Conservation (phyloP, 345 rosid species). For the Bruguiera parviflora region DNA sequence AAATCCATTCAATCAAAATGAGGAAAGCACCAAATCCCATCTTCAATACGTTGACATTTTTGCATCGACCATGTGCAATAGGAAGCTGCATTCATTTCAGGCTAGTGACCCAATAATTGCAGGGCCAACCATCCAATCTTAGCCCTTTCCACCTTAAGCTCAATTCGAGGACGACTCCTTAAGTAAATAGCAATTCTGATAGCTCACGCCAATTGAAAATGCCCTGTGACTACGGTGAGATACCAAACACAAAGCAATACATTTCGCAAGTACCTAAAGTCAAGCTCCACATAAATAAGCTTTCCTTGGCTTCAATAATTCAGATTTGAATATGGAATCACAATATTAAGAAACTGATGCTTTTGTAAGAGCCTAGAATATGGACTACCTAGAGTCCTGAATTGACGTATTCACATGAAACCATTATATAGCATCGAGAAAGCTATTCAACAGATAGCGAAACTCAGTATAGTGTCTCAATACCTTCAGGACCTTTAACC, state of each 20-base stretch:
- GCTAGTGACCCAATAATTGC: neutral
- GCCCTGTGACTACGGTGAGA: neutral
- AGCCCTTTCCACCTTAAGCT: neutral
- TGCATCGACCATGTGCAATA: conserved; percentile 1
- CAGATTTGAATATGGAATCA: conserved; percentile 32
- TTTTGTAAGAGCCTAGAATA: conserved; percentile 23
- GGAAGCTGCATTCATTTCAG: neutral
- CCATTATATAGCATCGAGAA: conserved; percentile 13
- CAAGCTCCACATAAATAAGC: conserved; percentile 28
- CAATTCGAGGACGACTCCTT: neutral
- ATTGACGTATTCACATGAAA: conserved; percentile 40
- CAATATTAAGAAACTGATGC: conserved; percentile 24
- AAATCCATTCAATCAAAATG: too few species aligned
- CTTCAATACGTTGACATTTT: neutral
- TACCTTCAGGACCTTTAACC: conserved; percentile 21
- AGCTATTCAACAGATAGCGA: conserved; percentile 20
- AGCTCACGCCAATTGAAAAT: neutral
- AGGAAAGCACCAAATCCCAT: too few species aligned
- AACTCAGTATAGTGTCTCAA: conserved; percentile 3
- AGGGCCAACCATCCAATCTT: neutral
- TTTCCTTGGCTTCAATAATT: conserved; percentile 30
- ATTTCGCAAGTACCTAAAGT: conserved; percentile 9
- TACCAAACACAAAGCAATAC: conserved; percentile 3
- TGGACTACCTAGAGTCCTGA: conserved; percentile 22
- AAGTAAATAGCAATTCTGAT: neutral